Evolutionary conservation across 2,329 filamentous ascomycete species (phyloP).

Genomic region (Eutypella sp.): DNA sequence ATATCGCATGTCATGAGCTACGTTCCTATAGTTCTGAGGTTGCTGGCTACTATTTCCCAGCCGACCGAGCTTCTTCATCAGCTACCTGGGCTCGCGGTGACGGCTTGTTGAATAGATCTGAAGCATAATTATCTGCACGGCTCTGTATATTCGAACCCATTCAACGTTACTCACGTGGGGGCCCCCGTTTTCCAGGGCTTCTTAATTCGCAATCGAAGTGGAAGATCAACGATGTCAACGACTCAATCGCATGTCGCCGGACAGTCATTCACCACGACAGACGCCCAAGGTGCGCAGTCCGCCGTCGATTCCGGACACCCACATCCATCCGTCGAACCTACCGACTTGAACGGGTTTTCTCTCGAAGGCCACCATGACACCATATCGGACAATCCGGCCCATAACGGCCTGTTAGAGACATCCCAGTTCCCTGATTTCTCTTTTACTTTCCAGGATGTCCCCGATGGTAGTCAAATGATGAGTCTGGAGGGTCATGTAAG

Average conservation of each 20-base stretch:
- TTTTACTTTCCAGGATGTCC: slow-evolving; percentile 43
- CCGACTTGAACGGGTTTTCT: slow-evolving; percentile 32
- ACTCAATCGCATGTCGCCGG: slow-evolving; percentile 27
- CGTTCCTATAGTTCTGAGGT: slow-evolving; percentile 16
- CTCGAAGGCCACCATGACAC: slow-evolving; percentile 30
- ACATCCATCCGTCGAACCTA: slow-evolving; percentile 25
- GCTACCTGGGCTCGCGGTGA: slow-evolving; percentile 22
- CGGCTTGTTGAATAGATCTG: slow-evolving; percentile 6
- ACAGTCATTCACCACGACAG: slow-evolving; percentile 29
- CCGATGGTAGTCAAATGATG: slow-evolving; percentile 38
- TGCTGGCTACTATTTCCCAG: slow-evolving; percentile 23
- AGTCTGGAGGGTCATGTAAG: slow-evolving; percentile 32
- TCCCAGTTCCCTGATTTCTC: slow-evolving; percentile 50
- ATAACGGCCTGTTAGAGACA: slow-evolving; percentile 37
- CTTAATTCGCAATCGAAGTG: slow-evolving; percentile 9
- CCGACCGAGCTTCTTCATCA: slow-evolving; percentile 20
- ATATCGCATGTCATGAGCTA: slow-evolving; percentile 23
- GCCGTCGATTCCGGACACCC: slow-evolving; percentile 25
- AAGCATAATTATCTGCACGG: background rate
- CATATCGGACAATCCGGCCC: slow-evolving; percentile 25
- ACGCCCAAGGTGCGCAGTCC: slow-evolving; percentile 30
- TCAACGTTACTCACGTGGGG: background rate
- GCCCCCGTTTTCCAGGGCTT: background rate
- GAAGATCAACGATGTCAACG: slow-evolving; percentile 35
- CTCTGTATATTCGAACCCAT: background rate